Evolutionary conservation across 2,329 filamentous ascomycete species (phyloP).

Genomic region (Exophiala spinifera): DNA sequence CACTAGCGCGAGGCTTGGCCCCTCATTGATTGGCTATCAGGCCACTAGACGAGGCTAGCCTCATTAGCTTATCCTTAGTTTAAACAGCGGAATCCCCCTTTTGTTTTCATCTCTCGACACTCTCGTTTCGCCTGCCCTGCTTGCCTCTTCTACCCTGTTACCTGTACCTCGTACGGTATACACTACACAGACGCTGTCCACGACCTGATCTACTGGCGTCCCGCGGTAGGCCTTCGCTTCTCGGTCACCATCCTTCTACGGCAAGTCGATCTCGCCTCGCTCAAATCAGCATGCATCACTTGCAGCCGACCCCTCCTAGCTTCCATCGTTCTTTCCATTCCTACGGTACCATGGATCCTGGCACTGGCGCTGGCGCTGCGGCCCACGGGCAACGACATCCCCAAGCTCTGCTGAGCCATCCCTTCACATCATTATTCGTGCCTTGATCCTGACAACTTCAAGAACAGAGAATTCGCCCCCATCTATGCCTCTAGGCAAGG

Average conservation of each 20-base stretch:
- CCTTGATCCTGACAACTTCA: not conserved
- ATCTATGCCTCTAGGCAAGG: not conserved
- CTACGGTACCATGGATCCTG: not conserved
- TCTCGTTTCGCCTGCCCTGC: not conserved
- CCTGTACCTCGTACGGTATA: not conserved
- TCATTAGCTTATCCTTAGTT: not conserved
- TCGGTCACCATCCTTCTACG: not conserved
- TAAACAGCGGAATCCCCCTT: slow-evolving; percentile 1
- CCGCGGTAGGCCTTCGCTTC: not conserved
- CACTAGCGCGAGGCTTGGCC: not conserved
- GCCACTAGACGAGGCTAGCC: not conserved
- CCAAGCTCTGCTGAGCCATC: too few species aligned
- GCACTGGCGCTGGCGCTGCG: too few species aligned
- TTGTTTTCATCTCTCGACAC: slow-evolving; percentile 1
- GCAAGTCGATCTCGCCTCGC: not conserved
- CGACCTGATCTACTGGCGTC: too few species aligned
- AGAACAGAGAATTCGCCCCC: not conserved
- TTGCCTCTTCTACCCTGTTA: not conserved
- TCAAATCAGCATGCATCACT: not conserved
- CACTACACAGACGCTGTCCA: too few species aligned
- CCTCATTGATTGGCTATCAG: not conserved
- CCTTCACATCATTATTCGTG: not conserved
- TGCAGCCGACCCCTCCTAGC: not conserved
- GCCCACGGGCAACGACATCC: not conserved
- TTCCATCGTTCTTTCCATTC: not conserved